phyloP scores from a whole-genome alignment of 1,284 basidiomycete species.

The Tremellales sp. region DNA sequence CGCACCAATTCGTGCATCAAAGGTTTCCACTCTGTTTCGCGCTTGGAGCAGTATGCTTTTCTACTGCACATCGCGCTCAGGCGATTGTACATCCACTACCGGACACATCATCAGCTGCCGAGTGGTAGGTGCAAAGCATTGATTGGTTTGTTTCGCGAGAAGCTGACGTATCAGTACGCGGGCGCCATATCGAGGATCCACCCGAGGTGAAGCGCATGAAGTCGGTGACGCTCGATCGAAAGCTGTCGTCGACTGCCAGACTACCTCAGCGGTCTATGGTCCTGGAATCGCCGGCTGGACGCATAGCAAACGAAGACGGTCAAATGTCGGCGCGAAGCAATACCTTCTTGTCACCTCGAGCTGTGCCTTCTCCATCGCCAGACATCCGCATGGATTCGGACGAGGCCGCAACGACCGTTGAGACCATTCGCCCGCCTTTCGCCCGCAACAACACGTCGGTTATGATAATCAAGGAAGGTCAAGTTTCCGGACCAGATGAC shows the following conservation, averaged over 20 bases:
- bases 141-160: not conserved
- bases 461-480: slow-evolving; percentile 78
- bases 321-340: slow-evolving; percentile 43
- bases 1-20: slow-evolving; percentile 60
- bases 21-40: slow-evolving; percentile 87
- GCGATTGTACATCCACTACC: slow-evolving; percentile 82
- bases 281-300: slow-evolving; percentile 90
- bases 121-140: slow-evolving; percentile 27
- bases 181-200: slow-evolving; percentile 20
- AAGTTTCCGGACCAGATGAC: slow-evolving; percentile 21
- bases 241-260: slow-evolving; percentile 79
- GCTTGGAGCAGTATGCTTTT: slow-evolving; percentile 97
- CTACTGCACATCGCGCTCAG: slow-evolving; percentile 91
- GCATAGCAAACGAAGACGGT: slow-evolving; percentile 66
- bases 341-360: not conserved
- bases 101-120: slow-evolving; percentile 85
- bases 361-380: not conserved
- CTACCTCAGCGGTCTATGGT: slow-evolving; percentile 92
- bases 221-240: slow-evolving; percentile 84
- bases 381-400: not conserved
- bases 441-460: slow-evolving; percentile 80
- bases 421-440: slow-evolving; percentile 66
- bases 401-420: slow-evolving; percentile 27
- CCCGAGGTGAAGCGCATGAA: slow-evolving; percentile 90
- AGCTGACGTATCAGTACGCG: slow-evolving; percentile 23